phyloP scores from a whole-genome alignment of 495 filamentous ascomycete genomes.

The Pseudevernia furfuracea region DNA sequence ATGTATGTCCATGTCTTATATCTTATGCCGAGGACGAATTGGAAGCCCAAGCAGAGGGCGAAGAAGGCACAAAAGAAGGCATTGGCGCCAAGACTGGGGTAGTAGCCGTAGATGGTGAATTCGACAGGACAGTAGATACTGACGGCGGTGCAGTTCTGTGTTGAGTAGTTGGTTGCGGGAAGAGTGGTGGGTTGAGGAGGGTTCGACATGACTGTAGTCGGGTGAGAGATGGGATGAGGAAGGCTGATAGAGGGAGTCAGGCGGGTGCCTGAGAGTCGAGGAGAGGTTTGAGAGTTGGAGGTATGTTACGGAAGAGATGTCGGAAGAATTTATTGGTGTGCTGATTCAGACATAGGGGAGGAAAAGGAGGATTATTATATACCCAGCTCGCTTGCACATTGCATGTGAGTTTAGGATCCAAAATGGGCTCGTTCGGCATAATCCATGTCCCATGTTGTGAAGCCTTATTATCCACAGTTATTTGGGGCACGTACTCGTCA shows the following conservation, averaged over 20 bases:
- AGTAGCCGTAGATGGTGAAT: conserved; percentile 59
- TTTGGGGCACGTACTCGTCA: no score
- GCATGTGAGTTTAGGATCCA: no score
- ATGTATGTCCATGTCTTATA: conserved; percentile 57
- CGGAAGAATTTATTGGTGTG: background rate
- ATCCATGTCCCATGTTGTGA: no score
- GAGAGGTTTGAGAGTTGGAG: background rate
- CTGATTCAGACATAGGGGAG: background rate
- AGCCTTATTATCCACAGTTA: no score
- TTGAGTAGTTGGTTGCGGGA: background rate
- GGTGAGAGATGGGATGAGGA: background rate
- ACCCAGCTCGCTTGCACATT: background rate
- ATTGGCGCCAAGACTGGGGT: conserved; percentile 55
- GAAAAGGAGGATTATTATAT: background rate
- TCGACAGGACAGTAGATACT: conserved; percentile 47
- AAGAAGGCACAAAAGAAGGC: conserved; percentile 53
- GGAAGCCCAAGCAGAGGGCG: conserved; percentile 40
- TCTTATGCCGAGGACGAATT: conserved; percentile 45
- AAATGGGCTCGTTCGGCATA: no score
- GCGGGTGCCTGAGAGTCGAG: background rate
- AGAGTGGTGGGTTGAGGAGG: conserved; percentile 9
- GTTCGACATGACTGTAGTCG: conserved; percentile 1
- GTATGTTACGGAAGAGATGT: background rate
- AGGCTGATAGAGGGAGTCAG: background rate
- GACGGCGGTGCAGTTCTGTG: conserved; percentile 39